These are phyloP conservation scores for Phialemoniopsis sp. DNA, from an alignment of 2,329 filamentous ascomycete species.

Conservation along the genomic window DNA sequence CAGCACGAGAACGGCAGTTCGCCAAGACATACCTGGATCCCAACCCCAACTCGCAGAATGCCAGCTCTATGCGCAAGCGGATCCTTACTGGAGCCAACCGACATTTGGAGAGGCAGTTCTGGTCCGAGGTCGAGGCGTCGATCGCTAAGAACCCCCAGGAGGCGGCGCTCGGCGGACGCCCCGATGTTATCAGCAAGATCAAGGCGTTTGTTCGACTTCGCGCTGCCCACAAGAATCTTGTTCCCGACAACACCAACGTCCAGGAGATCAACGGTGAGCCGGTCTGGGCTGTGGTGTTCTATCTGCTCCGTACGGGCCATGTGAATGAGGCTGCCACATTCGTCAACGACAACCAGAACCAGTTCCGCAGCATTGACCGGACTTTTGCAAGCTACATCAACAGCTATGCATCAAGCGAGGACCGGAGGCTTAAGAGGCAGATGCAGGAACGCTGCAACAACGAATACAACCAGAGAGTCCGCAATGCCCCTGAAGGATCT, in stretches of 20 bases:
- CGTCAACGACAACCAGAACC: slow-evolving; percentile 71
- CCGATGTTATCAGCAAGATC: slow-evolving; percentile 84
- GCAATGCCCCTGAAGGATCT: slow-evolving; percentile 80
- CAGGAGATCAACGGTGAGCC: slow-evolving; percentile 79
- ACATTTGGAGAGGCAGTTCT: slow-evolving; percentile 80
- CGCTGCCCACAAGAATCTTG: slow-evolving; percentile 75
- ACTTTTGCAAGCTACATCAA: slow-evolving; percentile 86
- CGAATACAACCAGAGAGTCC: slow-evolving; percentile 81
- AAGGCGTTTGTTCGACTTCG: slow-evolving; percentile 87
- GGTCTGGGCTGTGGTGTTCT: slow-evolving; percentile 93
- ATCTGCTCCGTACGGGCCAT: slow-evolving; percentile 80
- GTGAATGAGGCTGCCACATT: slow-evolving; percentile 82
- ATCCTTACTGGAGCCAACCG: slow-evolving; percentile 76
- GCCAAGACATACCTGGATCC: slow-evolving; percentile 74
- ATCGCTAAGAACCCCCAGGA: slow-evolving; percentile 83
- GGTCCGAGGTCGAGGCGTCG: slow-evolving; percentile 69
- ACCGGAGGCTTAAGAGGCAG: slow-evolving; percentile 72
- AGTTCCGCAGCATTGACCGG: slow-evolving; percentile 86
- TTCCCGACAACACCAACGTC: slow-evolving; percentile 74
- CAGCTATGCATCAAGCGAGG: slow-evolving; percentile 72
- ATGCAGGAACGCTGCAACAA: slow-evolving; percentile 84
- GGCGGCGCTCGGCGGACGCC: slow-evolving; percentile 83
- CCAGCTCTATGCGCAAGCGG: slow-evolving; percentile 67
- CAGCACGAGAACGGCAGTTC: slow-evolving; percentile 72
- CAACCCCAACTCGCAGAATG: slow-evolving; percentile 57